Conservation (phyloP, 2,329 filamentous ascomycete genomes). For the Colletotrichum caudatum region DNA sequence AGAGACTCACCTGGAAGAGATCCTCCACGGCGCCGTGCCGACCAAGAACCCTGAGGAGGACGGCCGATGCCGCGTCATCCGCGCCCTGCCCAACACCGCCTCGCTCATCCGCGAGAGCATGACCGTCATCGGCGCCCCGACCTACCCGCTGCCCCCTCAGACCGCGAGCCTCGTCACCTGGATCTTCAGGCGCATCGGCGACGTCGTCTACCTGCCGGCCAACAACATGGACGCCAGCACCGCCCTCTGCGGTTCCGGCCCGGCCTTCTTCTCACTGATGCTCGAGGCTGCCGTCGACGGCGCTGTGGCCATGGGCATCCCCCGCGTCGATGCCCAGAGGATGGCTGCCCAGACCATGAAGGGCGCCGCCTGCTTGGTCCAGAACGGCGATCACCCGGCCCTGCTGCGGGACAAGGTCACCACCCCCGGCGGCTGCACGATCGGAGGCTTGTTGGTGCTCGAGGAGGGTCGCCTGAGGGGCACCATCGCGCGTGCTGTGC, state of each 20-base stretch:
- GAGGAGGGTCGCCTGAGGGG: conserved; percentile 80
- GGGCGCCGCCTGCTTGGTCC: conserved; percentile 76
- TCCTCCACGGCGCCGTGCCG: conserved; percentile 69
- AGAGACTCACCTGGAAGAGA: conserved; percentile 73
- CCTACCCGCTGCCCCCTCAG: conserved; percentile 66
- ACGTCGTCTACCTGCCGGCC: conserved; percentile 75
- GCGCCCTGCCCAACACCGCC: conserved; percentile 89
- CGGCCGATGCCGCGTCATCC: conserved; percentile 73
- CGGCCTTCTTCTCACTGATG: conserved; percentile 81
- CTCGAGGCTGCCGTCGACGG: conserved; percentile 82
- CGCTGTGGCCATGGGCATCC: conserved; percentile 82
- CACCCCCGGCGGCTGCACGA: conserved; percentile 83
- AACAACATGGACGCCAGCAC: conserved; percentile 79
- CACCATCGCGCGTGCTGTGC: conserved; percentile 74
- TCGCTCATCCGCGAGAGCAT: conserved; percentile 83
- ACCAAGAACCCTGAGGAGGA: conserved; percentile 59
- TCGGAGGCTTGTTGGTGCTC: conserved; percentile 77
- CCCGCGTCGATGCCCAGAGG: conserved; percentile 76
- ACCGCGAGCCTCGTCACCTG: conserved; percentile 73
- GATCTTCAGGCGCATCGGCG: conserved; percentile 82
- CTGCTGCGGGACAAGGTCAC: conserved; percentile 80
- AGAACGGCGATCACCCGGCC: conserved; percentile 80
- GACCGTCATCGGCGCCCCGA: conserved; percentile 79
- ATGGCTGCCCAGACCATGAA: conserved; percentile 87
- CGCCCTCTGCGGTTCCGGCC: conserved; percentile 79